A percentile compares a stretch with the other conserved stretches of the same genome.
phyloP scores from a whole-genome alignment of 768 basidiomycete genomes.

The Amanita brunnescens region DNA sequence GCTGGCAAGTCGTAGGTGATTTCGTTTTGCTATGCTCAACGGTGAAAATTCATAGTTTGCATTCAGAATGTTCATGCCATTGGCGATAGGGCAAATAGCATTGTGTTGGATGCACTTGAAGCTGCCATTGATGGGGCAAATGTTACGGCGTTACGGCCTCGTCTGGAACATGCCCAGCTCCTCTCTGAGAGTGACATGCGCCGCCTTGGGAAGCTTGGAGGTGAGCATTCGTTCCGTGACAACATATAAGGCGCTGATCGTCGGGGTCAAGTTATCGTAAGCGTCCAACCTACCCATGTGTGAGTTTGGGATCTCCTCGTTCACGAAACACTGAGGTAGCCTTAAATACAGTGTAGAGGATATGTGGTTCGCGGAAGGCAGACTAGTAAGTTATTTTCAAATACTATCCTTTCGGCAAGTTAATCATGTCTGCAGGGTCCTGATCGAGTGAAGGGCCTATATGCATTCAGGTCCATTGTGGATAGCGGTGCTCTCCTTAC shows the following conservation, averaged over 20 bases:
- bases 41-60: background rate
- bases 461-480: conserved; percentile 74
- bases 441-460: conserved; percentile 76
- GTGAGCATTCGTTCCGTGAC: conserved; percentile 29
- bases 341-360: conserved; percentile 51
- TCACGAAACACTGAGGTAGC: background rate
- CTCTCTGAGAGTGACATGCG: conserved; percentile 67
- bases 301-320: conserved; percentile 28
- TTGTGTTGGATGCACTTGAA: conserved; percentile 81
- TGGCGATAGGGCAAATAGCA: conserved; percentile 79
- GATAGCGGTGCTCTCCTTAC: conserved; percentile 61
- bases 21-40: background rate
- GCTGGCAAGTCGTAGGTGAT: conserved; percentile 81
- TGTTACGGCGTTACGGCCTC: conserved; percentile 59
- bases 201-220: conserved; percentile 71
- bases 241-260: background rate
- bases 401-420: conserved; percentile 1
- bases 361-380: conserved; percentile 85
- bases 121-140: conserved; percentile 49
- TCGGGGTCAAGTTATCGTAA: conserved; percentile 64
- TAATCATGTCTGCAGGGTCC: conserved; percentile 44
- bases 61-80: conserved; percentile 79
- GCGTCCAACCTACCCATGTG: conserved; percentile 86
- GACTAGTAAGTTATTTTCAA: conserved; percentile 43
- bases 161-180: conserved; percentile 90